Conservation (phyloP, 2,329 filamentous ascomycete species). For the Nigrospora oryzae region DNA sequence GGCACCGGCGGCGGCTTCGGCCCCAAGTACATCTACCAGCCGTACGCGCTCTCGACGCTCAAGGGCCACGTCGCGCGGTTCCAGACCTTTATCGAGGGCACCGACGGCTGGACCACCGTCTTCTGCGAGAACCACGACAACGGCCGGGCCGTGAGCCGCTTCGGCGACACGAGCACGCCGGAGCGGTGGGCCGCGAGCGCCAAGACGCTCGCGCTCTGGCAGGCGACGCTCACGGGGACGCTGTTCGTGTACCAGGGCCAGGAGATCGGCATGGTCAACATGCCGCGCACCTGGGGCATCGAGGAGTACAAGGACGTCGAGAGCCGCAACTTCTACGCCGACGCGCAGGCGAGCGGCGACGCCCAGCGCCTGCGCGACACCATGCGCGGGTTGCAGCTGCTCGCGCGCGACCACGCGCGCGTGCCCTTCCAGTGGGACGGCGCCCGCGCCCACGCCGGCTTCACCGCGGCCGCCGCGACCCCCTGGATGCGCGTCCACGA, state of each 20-base stretch:
- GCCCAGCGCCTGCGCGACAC: conserved; percentile 31
- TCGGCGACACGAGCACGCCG: conserved; percentile 34
- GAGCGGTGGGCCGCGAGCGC: conserved; percentile 33
- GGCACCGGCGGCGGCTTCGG: conserved; percentile 29
- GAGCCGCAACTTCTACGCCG: conserved; percentile 40
- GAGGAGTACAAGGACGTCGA: conserved; percentile 48
- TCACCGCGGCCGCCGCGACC: conserved; percentile 33
- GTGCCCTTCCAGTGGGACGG: conserved; percentile 59
- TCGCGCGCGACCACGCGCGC: conserved; percentile 56
- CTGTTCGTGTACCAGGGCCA: conserved; percentile 53
- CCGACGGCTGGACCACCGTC: conserved; percentile 47
- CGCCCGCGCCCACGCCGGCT: conserved; percentile 48
- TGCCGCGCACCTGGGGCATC: conserved; percentile 39
- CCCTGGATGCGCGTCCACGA: conserved; percentile 66
- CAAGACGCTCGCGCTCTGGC: conserved; percentile 44
- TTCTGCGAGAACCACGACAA: conserved; percentile 61
- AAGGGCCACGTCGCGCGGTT: conserved; percentile 35
- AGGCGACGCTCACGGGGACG: conserved; percentile 41
- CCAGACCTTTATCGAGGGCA: conserved; percentile 39
- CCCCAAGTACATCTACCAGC: conserved; percentile 40
- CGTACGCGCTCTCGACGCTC: conserved; percentile 33
- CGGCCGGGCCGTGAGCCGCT: conserved; percentile 47
- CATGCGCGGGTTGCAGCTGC: conserved; percentile 42
- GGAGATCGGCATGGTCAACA: conserved; percentile 53
- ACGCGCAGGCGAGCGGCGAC: conserved; percentile 26